Evolutionary conservation across 1,284 basidiomycete species (phyloP).

Genomic region (Ustilago cynodontis): DNA sequence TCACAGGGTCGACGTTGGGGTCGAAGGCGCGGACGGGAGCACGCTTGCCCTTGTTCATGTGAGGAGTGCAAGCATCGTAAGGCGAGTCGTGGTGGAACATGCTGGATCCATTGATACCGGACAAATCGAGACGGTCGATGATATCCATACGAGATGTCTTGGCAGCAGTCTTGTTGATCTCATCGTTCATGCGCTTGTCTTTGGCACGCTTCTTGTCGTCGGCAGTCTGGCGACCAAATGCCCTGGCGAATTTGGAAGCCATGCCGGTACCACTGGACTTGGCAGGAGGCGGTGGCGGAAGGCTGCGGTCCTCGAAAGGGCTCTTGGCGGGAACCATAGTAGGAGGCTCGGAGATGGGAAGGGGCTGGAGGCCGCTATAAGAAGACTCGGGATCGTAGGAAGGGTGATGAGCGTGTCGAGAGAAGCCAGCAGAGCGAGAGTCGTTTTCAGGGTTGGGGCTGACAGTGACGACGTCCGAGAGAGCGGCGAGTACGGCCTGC

Average conservation of each 20-base stretch:
- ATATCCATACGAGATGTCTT: conserved; percentile 62
- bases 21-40: conserved; percentile 67
- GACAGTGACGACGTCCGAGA: conserved; percentile 62
- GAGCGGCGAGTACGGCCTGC: conserved; percentile 57
- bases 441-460: conserved; percentile 22
- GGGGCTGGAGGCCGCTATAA: conserved; percentile 45
- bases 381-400: conserved; percentile 41
- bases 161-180: conserved; percentile 45
- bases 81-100: conserved; percentile 70
- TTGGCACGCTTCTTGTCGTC: conserved; percentile 58
- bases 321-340: conserved; percentile 55
- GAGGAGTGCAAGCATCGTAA: conserved; percentile 67
- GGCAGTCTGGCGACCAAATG: conserved; percentile 54
- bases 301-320: conserved; percentile 47
- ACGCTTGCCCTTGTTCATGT: conserved; percentile 57
- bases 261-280: conserved; percentile 39
- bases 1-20: conserved; percentile 64
- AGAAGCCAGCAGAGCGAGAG: conserved; percentile 13
- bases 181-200: conserved; percentile 53
- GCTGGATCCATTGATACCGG: conserved; percentile 62
- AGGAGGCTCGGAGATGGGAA: conserved; percentile 38
- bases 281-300: conserved; percentile 45
- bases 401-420: conserved; percentile 28
- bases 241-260: conserved; percentile 56
- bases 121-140: conserved; percentile 67